Conservation (phyloP, 495 filamentous ascomycete genomes). For the Penicillium psychrofluorescens region DNA sequence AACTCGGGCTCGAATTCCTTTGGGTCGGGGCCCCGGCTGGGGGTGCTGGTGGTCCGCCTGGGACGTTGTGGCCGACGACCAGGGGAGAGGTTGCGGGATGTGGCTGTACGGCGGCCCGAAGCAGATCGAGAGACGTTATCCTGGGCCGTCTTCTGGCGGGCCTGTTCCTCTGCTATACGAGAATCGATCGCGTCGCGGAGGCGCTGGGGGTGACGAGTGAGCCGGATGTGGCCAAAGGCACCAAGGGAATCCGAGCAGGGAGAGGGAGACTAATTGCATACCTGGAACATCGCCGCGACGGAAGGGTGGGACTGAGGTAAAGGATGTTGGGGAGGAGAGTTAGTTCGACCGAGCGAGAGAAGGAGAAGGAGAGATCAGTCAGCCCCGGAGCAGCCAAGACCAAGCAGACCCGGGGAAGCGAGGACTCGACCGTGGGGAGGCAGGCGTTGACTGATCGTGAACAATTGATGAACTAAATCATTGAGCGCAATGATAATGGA, state of each 20-base stretch:
- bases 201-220: conserved; percentile 44
- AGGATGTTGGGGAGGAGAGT: conserved; percentile 11
- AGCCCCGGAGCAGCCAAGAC: too few species aligned
- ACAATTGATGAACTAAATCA: too few species aligned
- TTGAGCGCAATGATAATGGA: too few species aligned
- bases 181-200: conserved; percentile 80
- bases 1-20: conserved; percentile 79
- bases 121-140: conserved; percentile 42
- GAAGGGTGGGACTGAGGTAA: conserved; percentile 14
- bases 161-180: conserved; percentile 84
- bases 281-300: conserved; percentile 43
- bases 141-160: conserved; percentile 55
- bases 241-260: not conserved
- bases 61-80: conserved; percentile 38
- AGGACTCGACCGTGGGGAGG: too few species aligned
- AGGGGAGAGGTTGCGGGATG: conserved; percentile 43
- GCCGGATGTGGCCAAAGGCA: not conserved
- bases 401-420: too few species aligned
- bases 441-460: too few species aligned
- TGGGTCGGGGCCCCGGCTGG: conserved; percentile 62
- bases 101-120: conserved; percentile 41
- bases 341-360: conserved; percentile 11
- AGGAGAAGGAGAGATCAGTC: too few species aligned
- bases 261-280: conserved; percentile 10
- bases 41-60: conserved; percentile 45